Evolutionary conservation across 2,329 filamentous ascomycete species (phyloP).

Genomic region (Raffaelea arxii): DNA sequence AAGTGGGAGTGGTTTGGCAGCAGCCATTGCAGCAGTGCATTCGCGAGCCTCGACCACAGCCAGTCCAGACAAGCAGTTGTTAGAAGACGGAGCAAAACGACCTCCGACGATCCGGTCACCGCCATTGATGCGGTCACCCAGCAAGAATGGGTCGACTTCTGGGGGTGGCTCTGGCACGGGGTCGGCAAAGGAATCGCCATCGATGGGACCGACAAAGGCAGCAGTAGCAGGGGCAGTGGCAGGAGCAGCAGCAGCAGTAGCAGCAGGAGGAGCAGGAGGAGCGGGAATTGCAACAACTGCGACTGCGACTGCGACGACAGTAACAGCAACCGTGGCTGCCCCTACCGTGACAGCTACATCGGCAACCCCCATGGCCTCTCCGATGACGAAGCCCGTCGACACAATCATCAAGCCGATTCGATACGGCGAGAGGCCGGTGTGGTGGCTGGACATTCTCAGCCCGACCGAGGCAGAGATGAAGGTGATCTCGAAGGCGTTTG

Average conservation of each 20-base stretch:
- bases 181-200: background rate
- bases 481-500: constrained; percentile 81
- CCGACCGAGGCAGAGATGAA: constrained; percentile 96
- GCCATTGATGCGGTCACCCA: background rate
- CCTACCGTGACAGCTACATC: background rate
- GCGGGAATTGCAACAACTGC: too few species aligned
- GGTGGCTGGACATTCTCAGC: constrained; percentile 89
- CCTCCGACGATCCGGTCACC: constrained; percentile 1
- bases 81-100: too few species aligned
- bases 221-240: background rate
- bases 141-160: too few species aligned
- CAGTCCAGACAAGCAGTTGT: background rate
- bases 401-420: constrained; percentile 19
- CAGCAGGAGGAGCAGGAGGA: background rate
- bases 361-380: constrained; percentile 3
- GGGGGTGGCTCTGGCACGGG: too few species aligned
- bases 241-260: background rate
- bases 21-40: too few species aligned
- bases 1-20: too few species aligned
- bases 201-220: background rate
- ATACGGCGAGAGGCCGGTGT: constrained; percentile 79
- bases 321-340: background rate
- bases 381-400: constrained; percentile 8
- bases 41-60: too few species aligned
- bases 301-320: background rate